Evolutionary conservation across 768 basidiomycete genomes (phyloP).

Genomic region (Candolleomyces eurysporus): DNA sequence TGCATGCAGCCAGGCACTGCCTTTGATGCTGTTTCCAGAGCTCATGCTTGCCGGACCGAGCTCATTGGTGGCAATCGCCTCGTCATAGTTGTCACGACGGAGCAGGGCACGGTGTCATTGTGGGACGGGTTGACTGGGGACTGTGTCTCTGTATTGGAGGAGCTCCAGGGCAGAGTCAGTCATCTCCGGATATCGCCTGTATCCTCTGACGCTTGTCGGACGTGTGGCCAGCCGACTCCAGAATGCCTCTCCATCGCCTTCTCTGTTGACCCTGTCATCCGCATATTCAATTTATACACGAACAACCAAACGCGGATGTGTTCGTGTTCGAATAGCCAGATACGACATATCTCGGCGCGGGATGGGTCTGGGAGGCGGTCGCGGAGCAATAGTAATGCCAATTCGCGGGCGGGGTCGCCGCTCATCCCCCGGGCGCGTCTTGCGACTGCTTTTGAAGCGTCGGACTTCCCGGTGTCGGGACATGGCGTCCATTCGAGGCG

Average conservation of each 20-base stretch:
- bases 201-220: slow-evolving; percentile 54
- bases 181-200: slow-evolving; percentile 61
- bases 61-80: slow-evolving; percentile 49
- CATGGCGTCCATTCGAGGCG: slow-evolving; percentile 78
- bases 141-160: slow-evolving; percentile 61
- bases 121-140: slow-evolving; percentile 73
- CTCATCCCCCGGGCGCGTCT: slow-evolving; percentile 47
- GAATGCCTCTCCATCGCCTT: slow-evolving; percentile 68
- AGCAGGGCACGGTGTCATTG: slow-evolving; percentile 65
- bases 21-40: slow-evolving; percentile 49
- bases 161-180: slow-evolving; percentile 55
- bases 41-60: slow-evolving; percentile 52
- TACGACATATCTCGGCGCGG: slow-evolving; percentile 43
- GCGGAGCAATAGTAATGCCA: slow-evolving; percentile 56
- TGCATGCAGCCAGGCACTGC: slow-evolving; percentile 59
- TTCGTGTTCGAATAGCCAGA: slow-evolving; percentile 55
- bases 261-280: slow-evolving; percentile 62
- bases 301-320: slow-evolving; percentile 61
- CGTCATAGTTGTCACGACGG: slow-evolving; percentile 61
- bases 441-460: slow-evolving; percentile 45
- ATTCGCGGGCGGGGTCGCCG: slow-evolving; percentile 45
- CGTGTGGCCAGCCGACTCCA: slow-evolving; percentile 65
- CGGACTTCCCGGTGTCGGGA: slow-evolving; percentile 74
- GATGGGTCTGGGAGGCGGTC: slow-evolving; percentile 55
- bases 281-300: slow-evolving; percentile 62